Conservation (phyloP, 139 green algal species). For the Pseudopediastrum boryanum region DNA sequence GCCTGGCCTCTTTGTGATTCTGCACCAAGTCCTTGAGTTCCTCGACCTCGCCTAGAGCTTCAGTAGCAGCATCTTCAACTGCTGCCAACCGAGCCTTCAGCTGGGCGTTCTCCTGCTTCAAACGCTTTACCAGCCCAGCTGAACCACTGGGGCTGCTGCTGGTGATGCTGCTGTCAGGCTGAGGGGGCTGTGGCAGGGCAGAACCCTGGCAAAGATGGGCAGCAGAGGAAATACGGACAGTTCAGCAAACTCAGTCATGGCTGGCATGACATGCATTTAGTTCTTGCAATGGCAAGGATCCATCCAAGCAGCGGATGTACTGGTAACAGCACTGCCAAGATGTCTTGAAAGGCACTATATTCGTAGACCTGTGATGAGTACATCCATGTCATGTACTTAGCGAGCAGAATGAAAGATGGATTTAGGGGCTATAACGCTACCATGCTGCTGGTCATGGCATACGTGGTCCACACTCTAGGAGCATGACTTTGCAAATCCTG, state of each 20-base stretch:
- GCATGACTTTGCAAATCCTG: constrained; percentile 1
- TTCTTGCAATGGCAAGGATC: no score
- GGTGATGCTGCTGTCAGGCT: constrained; percentile 5
- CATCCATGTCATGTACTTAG: not conserved
- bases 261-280: no score
- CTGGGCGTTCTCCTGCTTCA: constrained; percentile 7
- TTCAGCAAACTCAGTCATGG: no score
- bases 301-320: no score
- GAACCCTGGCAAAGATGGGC: not conserved
- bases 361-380: not conserved
- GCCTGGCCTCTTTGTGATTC: constrained; percentile 7
- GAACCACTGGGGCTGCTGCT: not conserved
- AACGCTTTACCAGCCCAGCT: not conserved
- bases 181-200: not conserved
- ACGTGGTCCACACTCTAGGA: not conserved
- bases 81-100: constrained; percentile 6
- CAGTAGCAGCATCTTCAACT: constrained; percentile 28
- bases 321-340: no score
- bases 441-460: not conserved
- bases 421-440: not conserved
- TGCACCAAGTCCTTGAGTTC: constrained; percentile 18
- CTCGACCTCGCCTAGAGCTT: constrained; percentile 27
- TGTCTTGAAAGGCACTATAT: no score
- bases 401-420: not conserved
- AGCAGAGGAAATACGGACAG: not conserved